Conservation (phyloP, 129 eudicot genomes). For the Artemisia argyi region DNA sequence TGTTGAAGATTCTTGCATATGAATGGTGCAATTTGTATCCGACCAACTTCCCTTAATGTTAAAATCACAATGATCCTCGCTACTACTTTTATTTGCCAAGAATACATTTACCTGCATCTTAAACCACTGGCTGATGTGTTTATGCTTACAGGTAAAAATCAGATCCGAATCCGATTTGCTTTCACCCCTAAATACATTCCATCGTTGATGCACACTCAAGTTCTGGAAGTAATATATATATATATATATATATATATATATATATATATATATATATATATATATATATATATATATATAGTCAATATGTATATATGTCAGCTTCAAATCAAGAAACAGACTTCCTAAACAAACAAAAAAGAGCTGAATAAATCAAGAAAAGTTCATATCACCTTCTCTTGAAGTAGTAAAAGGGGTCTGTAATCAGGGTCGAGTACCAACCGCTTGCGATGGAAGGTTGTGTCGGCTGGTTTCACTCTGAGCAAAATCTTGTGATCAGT, state of each 20-base stretch:
- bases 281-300: no score
- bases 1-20: background rate
- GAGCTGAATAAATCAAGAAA: no score
- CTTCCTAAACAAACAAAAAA: no score
- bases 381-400: slow-evolving; percentile 29
- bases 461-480: no score
- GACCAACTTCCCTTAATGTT: slow-evolving; percentile 7
- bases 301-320: no score
- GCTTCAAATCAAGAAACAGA: no score
- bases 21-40: background rate
- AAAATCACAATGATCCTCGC: background rate
- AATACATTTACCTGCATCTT: background rate
- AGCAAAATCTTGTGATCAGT: slow-evolving; percentile 15
- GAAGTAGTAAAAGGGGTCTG: slow-evolving; percentile 28
- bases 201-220: background rate
- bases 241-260: no score
- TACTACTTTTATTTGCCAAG: slow-evolving; percentile 1
- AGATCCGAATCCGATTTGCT: background rate
- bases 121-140: background rate
- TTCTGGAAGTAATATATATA: slow-evolving; percentile 1
- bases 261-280: no score
- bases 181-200: slow-evolving; percentile 9
- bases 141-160: background rate
- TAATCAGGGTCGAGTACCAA: background rate
- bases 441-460: no score